phyloP scores from a whole-genome alignment of 768 basidiomycete species.

The Termitomyces sp. region DNA sequence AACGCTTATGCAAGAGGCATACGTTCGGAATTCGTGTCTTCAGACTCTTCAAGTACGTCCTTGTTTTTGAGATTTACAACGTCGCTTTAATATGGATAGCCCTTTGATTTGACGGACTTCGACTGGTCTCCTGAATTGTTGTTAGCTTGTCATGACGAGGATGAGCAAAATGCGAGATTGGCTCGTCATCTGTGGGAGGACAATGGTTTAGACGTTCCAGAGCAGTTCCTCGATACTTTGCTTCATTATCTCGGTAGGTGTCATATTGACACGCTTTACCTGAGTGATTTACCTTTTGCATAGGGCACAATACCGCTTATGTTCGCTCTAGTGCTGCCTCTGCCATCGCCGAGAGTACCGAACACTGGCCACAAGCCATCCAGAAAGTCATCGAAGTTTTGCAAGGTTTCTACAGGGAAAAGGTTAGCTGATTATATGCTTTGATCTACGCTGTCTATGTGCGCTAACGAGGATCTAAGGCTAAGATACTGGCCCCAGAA shows the following conservation, averaged over 20 bases:
- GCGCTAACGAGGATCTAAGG: conserved; percentile 32
- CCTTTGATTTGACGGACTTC: conserved; percentile 89
- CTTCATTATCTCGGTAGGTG: conserved; percentile 62
- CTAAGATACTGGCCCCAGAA: conserved; percentile 83
- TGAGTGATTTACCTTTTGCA: background rate
- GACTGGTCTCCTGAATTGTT: conserved; percentile 90
- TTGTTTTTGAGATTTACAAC: background rate
- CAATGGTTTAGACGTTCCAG: conserved; percentile 85
- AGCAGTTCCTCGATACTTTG: conserved; percentile 52
- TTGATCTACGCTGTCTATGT: background rate
- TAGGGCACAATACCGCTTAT: conserved; percentile 76
- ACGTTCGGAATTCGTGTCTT: conserved; percentile 84
- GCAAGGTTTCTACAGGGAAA: conserved; percentile 76
- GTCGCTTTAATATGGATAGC: conserved; percentile 34
- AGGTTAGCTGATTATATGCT: conserved; percentile 34
- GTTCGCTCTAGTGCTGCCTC: conserved; percentile 68
- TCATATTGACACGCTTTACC: background rate
- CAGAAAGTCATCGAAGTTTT: conserved; percentile 44
- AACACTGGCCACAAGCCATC: conserved; percentile 59
- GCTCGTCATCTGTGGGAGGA: conserved; percentile 90
- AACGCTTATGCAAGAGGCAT: conserved; percentile 78
- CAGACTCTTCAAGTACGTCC: conserved; percentile 75
- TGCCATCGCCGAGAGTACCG: conserved; percentile 74
- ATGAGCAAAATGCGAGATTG: conserved; percentile 80
- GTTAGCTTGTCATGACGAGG: conserved; percentile 81